Evolutionary conservation across 352 stramenopile genomes (phyloP).

Genomic region (Phytopythium kandeliae): DNA sequence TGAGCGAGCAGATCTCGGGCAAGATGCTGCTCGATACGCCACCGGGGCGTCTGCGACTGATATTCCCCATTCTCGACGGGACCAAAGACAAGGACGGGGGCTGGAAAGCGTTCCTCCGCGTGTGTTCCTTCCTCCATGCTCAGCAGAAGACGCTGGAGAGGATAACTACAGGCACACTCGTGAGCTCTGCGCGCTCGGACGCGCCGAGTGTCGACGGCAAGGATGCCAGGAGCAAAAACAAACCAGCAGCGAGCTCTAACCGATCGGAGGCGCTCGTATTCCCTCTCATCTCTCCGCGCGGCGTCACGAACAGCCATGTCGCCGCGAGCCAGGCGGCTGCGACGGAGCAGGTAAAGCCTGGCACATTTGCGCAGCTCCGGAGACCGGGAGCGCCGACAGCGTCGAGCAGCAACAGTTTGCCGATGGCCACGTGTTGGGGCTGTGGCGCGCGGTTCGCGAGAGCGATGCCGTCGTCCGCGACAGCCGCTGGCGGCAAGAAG

Average conservation of each 20-base stretch:
- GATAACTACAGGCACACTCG: neutral
- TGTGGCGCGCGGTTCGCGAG: constrained; percentile 51
- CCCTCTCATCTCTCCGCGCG: constrained; percentile 25
- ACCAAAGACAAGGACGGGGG: constrained; percentile 22
- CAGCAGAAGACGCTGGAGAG: constrained; percentile 33
- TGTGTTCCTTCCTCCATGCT: constrained; percentile 34
- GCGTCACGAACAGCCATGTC: neutral
- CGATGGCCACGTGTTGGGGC: constrained; percentile 55
- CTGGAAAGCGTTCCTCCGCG: constrained; percentile 45
- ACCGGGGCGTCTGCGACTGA: constrained; percentile 26
- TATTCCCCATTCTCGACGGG: constrained; percentile 27
- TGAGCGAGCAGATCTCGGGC: constrained; percentile 59
- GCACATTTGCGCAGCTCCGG: constrained; percentile 3
- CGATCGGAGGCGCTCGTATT: constrained; percentile 14
- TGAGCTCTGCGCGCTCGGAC: constrained; percentile 1
- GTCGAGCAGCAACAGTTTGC: constrained; percentile 16
- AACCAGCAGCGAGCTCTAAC: neutral
- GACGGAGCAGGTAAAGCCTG: neutral
- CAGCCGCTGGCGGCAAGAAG: neutral
- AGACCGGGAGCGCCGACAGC: constrained; percentile 15
- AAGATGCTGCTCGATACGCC: constrained; percentile 48
- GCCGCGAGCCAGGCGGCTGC: neutral
- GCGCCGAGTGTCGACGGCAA: neutral
- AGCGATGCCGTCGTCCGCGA: constrained; percentile 4
- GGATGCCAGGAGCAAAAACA: neutral